Evolutionary conservation across 208 protist genomes (phyloP), one percentile per base, ranked within the genome.

Genomic region (Willaertia magna): DNA sequence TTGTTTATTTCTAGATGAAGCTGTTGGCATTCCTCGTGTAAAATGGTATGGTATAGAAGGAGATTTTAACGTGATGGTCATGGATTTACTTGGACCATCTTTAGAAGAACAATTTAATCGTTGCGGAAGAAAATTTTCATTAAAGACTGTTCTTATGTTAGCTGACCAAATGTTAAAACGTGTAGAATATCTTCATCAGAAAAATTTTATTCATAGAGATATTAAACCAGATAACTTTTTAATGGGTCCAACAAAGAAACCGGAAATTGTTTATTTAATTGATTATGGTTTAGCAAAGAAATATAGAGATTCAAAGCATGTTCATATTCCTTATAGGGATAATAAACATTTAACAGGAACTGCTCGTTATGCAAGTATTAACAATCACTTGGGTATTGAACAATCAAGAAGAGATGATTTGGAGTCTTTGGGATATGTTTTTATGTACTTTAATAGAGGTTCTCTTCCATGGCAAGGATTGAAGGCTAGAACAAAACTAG

Each of bases 261-360:
- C 84, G 0, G 91, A 95, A 89, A 91, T 94, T 43, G 87, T 98
- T 4, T 93, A 97, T 89, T 86, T 98, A 43, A 98, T 99, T 88
- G 98, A 99, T 92, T 99, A 99, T 92, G 98, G 98, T 34, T 90
- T 99, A 26, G 95, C 98, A 43, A 99, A 99, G 92, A 96, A 95
- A 87, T 99, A 98, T 89, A 92, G 97, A 75, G 98, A 99, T 89
- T 94, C 95, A 84, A 98, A 97, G 39, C 94, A 98, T 88, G 88
- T 95, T 87, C 99, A 99, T 92, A 99, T 99, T 78, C 95, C 97
- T 1, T 99, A 99, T 90, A 93, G 96, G 82, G 97, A 99, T 87
- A 94, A 98, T 87, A 99, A 99, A 92, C 97, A 93, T 79, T 91
- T 99, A 9, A 99, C 98, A 20, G 99, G 98, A 51, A 99, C 99